Evolutionary conservation across 495 filamentous ascomycete species (phyloP).

Genomic region (Xylaria palmicola): DNA sequence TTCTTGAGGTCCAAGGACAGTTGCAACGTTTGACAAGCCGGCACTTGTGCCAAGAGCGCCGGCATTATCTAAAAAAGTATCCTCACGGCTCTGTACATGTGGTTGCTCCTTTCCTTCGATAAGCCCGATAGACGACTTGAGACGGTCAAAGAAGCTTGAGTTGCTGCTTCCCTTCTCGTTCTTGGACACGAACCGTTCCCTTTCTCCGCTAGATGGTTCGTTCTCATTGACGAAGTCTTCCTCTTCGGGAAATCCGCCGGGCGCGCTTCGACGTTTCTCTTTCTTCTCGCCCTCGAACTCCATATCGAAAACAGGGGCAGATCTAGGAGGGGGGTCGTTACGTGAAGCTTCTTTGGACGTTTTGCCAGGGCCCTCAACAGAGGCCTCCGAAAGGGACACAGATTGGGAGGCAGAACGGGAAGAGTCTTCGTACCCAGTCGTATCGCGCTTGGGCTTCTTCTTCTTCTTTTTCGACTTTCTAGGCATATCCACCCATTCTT

Average conservation of each 20-base stretch:
- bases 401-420: conserved; percentile 20
- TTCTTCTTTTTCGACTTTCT: conserved; percentile 24
- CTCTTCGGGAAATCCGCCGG: conserved; percentile 19
- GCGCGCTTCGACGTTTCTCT: conserved; percentile 17
- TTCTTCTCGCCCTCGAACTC: conserved; percentile 20
- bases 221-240: conserved; percentile 9
- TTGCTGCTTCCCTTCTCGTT: conserved; percentile 31
- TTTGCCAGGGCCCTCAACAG: conserved; percentile 29
- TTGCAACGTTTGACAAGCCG: conserved; percentile 50
- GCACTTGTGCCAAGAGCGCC: conserved; percentile 61
- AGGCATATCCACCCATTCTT: conserved; percentile 17
- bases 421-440: conserved; percentile 10
- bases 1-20: conserved; percentile 42
- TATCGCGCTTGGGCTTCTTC: conserved; percentile 17
- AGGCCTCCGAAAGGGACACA: conserved; percentile 29
- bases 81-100: conserved; percentile 31
- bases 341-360: conserved; percentile 30
- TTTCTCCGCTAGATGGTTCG: conserved; percentile 32
- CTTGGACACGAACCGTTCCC: conserved; percentile 26
- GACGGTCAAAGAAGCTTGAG: conserved; percentile 37
- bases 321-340: conserved; percentile 21
- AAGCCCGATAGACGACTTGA: conserved; percentile 34
- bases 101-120: conserved; percentile 26
- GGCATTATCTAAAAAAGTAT: conserved; percentile 65
- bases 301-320: conserved; percentile 11